These are phyloP conservation scores for Umbelopsis ramanniana DNA, from an alignment of 192 early-diverging fungal species.

Conservation along the genomic window DNA sequence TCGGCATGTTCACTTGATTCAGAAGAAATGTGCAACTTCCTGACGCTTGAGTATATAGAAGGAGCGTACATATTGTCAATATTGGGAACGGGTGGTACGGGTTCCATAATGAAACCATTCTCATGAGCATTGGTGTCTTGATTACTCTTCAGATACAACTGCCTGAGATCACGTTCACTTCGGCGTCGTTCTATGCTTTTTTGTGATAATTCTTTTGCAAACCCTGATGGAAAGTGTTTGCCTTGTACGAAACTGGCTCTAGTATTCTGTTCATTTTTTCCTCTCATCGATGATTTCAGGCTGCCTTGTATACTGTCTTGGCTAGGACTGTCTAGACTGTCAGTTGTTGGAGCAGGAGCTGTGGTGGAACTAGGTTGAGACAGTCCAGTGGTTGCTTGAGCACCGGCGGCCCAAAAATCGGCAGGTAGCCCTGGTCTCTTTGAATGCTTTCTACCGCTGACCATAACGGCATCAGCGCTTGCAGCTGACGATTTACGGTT, in stretches of 20 bases:
- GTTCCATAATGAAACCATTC: neutral
- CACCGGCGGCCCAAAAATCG: neutral
- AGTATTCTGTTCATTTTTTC: neutral
- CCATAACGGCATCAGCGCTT: neutral
- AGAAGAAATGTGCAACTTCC: neutral
- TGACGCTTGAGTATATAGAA: no score
- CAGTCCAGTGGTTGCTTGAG: neutral
- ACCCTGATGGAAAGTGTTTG: constrained; percentile 15
- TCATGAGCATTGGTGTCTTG: neutral
- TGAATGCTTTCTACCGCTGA: neutral
- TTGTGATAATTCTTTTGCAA: constrained; percentile 28
- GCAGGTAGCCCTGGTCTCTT: neutral
- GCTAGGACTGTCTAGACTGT: no score
- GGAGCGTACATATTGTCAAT: neutral
- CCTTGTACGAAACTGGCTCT: neutral
- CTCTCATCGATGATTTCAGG: no score
- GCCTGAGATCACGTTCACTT: constrained; percentile 32
- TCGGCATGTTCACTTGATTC: neutral
- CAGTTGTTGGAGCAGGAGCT: no score
- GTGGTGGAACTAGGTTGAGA: no score
- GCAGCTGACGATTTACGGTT: neutral
- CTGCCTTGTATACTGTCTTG: no score
- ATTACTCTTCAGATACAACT: neutral
- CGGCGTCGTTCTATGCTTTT: constrained; percentile 31
- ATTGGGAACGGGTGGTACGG: neutral